Conservation (phyloP, 257 asterid species). For the Przewalskia tangutica region DNA sequence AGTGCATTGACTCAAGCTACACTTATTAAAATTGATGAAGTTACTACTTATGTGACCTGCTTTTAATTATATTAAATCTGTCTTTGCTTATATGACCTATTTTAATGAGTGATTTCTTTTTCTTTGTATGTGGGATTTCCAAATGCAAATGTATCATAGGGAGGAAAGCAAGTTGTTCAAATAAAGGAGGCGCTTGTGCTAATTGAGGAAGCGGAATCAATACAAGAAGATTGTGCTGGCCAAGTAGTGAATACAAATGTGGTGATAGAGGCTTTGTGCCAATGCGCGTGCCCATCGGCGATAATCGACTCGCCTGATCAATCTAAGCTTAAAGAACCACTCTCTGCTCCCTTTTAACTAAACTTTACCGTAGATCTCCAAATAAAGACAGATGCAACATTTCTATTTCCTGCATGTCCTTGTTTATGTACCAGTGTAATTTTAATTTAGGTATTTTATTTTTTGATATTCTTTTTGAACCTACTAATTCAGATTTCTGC, state of each 20-base stretch:
- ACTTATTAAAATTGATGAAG: no score
- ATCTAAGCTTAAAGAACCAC: conserved; percentile 42
- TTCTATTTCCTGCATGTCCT: background rate
- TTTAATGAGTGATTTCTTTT: background rate
- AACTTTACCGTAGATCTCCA: background rate
- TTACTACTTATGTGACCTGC: no score
- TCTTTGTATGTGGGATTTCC: background rate
- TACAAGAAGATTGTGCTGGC: conserved; percentile 1
- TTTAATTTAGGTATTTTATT: no score
- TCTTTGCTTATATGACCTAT: background rate
- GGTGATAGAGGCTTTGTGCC: conserved; percentile 27
- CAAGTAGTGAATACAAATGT: background rate
- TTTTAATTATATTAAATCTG: background rate
- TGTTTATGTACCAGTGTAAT: background rate
- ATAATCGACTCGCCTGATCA: conserved; percentile 26
- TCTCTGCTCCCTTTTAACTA: conserved; percentile 61
- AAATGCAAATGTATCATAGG: background rate
- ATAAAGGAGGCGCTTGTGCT: conserved; percentile 17
- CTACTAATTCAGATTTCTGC: no score
- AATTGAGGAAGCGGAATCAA: conserved; percentile 14
- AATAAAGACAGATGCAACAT: background rate
- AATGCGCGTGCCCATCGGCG: conserved; percentile 28
- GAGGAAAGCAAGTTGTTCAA: conserved; percentile 6
- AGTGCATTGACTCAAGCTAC: no score
- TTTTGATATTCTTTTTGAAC: no score